Evolutionary conservation across 495 filamentous ascomycete species (phyloP).

Genomic region (Patellaria atrata): DNA sequence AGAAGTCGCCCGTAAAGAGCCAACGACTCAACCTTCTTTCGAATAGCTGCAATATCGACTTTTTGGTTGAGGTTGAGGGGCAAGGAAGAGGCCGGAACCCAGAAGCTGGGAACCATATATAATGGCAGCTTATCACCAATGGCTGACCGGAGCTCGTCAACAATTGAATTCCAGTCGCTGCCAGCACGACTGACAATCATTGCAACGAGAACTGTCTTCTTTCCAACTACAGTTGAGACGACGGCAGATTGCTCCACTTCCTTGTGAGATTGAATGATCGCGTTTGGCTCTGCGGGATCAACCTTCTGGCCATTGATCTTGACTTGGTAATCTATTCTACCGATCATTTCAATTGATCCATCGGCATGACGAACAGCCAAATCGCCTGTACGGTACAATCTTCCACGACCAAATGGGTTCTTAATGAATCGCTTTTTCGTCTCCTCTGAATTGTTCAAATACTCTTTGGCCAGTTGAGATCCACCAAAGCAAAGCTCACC

Average conservation of each 20-base stretch:
- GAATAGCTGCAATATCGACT: too few relatives aligned
- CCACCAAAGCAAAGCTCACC: conserved; percentile 33
- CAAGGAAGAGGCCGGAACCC: conserved; percentile 8
- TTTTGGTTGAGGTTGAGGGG: conserved; percentile 8
- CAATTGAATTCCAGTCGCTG: conserved; percentile 2
- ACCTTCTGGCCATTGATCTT: conserved; percentile 39
- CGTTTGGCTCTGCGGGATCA: conserved; percentile 34
- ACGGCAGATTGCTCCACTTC: conserved; percentile 27
- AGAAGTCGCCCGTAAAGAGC: too few relatives aligned
- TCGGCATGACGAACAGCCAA: conserved; percentile 31
- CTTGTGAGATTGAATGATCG: conserved; percentile 25
- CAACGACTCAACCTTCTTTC: too few relatives aligned
- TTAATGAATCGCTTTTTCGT: conserved; percentile 26
- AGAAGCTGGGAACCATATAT: conserved; percentile 14
- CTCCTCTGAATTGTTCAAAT: conserved; percentile 28
- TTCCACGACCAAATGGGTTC: conserved; percentile 21
- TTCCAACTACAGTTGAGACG: conserved; percentile 9
- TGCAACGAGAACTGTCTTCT: conserved; percentile 9
- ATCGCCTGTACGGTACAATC: conserved; percentile 40
- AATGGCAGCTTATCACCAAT: conserved; percentile 13
- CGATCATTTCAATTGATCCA: conserved; percentile 34
- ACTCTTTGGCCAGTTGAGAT: conserved; percentile 26
- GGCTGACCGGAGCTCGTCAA: conserved; percentile 16
- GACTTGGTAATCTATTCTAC: conserved; percentile 35
- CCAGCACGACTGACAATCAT: conserved; percentile 11